These are phyloP conservation scores for Pichia sp. DNA, from an alignment of 1,139 yeast genomes.

Conservation along the genomic window DNA sequence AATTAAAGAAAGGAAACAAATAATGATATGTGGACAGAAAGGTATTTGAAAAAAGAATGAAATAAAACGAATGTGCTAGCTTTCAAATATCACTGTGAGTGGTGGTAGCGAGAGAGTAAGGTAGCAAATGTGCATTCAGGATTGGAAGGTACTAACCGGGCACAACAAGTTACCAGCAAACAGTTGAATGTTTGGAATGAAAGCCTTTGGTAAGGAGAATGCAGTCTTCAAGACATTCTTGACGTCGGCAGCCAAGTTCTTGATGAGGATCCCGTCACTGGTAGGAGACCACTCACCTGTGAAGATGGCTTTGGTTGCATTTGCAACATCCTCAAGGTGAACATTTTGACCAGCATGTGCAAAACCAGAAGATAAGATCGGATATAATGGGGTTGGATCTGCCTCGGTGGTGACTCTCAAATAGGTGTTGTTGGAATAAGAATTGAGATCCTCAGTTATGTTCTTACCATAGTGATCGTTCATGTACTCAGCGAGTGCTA, in stretches of 20 bases:
- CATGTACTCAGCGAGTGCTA: conserved; percentile 3
- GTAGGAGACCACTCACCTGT: conserved; percentile 83
- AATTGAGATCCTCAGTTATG: conserved; percentile 1
- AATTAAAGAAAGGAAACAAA: no score
- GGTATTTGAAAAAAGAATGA: no score
- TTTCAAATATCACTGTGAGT: no score
- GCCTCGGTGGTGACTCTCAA: conserved; percentile 5
- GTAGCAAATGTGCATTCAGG: no score
- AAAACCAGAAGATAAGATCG: conserved; percentile 40
- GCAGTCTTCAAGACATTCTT: neutral
- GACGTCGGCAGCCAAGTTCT: neutral
- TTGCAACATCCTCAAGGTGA: conserved; percentile 65
- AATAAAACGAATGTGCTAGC: no score
- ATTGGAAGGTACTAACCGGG: neutral
- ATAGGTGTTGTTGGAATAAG: conserved; percentile 2
- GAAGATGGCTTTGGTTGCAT: conserved; percentile 53
- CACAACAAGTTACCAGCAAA: conserved; percentile 3
- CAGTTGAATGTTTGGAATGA: neutral
- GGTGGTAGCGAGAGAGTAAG: no score
- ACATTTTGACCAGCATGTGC: conserved; percentile 76
- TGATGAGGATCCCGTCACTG: conserved; percentile 1
- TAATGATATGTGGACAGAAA: no score
- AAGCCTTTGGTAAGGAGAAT: neutral
- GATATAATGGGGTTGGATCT: conserved; percentile 6
- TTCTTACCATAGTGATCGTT: conserved; percentile 5